phyloP scores from a whole-genome alignment of 2,329 filamentous ascomycete genomes.

The Talaromyces verruculosus region DNA sequence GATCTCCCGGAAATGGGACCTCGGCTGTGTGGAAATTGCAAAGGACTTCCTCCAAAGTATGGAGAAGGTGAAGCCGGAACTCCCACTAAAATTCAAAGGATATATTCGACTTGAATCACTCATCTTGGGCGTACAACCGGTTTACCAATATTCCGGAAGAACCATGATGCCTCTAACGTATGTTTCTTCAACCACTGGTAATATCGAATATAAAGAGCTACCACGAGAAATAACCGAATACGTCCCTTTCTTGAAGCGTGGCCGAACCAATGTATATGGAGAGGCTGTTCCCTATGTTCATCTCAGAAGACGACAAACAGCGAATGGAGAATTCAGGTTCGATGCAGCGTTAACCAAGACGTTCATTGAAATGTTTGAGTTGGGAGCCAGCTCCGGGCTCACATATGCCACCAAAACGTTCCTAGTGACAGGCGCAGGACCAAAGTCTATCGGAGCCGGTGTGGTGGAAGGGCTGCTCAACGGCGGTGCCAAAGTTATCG shows the following conservation, averaged over 20 bases:
- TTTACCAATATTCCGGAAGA: conserved; percentile 59
- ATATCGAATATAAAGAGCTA: conserved; percentile 86
- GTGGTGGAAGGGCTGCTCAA: conserved; percentile 94
- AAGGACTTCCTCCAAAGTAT: background rate
- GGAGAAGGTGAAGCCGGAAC: background rate
- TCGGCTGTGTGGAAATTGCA: conserved; percentile 5
- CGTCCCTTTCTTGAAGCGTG: background rate
- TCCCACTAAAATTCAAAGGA: background rate
- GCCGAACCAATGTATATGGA: conserved; percentile 44
- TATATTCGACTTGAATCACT: conserved; percentile 59
- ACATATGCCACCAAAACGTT: conserved; percentile 93
- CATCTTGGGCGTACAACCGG: conserved; percentile 95
- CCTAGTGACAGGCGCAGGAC: conserved; percentile 96
- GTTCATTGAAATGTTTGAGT: conserved; percentile 87
- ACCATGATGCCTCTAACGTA: conserved; percentile 7
- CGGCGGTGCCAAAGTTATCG: conserved; percentile 92
- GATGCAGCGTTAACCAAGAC: conserved; percentile 95
- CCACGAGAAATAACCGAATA: conserved; percentile 71
- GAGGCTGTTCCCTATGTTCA: conserved; percentile 97
- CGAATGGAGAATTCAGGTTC: conserved; percentile 90
- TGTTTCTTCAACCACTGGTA: conserved; percentile 70
- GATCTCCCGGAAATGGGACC: conserved; percentile 1
- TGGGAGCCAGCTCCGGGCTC: conserved; percentile 75
- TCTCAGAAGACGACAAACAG: conserved; percentile 95
- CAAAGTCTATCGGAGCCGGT: conserved; percentile 94